Percentiles rank a stretch among this genome's conserved stretches.
Evolutionary conservation across 768 basidiomycete genomes (phyloP).

Genomic region (Lactarius vividus): DNA sequence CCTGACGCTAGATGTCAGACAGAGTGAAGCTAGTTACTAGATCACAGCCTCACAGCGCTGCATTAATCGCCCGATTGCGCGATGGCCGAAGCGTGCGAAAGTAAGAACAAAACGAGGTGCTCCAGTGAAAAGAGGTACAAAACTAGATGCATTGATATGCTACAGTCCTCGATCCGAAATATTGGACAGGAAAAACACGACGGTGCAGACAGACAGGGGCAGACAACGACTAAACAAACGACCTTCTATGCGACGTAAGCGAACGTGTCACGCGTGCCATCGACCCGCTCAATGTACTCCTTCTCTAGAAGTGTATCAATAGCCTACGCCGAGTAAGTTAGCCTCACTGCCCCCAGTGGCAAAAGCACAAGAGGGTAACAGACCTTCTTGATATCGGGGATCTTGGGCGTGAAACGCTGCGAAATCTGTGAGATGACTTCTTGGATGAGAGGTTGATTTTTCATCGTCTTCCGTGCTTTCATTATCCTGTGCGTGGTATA

Average conservation of each 20-base stretch:
- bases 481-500: slow-evolving; percentile 60
- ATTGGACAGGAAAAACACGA: slow-evolving; percentile 2
- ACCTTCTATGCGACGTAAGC: slow-evolving; percentile 62
- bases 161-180: slow-evolving; percentile 22
- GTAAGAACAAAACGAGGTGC: background rate
- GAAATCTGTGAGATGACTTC: slow-evolving; percentile 90
- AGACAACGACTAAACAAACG: background rate
- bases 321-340: slow-evolving; percentile 46
- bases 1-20: too few species aligned
- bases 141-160: slow-evolving; percentile 23
- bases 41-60: too few species aligned
- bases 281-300: slow-evolving; percentile 95
- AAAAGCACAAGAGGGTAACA: background rate
- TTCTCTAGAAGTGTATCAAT: slow-evolving; percentile 93
- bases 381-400: slow-evolving; percentile 96
- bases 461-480: slow-evolving; percentile 95
- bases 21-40: too few species aligned
- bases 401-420: slow-evolving; percentile 86
- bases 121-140: background rate
- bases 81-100: background rate
- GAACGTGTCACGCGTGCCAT: slow-evolving; percentile 87
- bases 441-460: slow-evolving; percentile 85
- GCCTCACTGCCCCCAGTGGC: background rate
- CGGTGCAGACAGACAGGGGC: background rate
- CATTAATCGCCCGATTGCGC: background rate